Conservation (phyloP, 1,139 yeast genomes). For the Casaregolazyma lundiana region DNA sequence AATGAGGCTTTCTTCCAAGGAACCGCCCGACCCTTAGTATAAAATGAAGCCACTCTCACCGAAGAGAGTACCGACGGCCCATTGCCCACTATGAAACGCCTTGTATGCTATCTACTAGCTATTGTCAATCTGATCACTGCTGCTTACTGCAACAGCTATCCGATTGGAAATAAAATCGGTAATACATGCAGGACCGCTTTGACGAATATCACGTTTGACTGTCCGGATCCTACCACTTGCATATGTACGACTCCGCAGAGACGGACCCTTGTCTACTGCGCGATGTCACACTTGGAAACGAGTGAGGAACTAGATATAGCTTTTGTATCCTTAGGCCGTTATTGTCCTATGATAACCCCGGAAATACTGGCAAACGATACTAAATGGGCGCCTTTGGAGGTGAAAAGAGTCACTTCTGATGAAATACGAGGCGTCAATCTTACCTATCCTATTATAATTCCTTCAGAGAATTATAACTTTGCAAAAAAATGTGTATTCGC, state of each 20-base stretch:
- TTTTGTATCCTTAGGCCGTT: neutral
- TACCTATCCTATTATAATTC: conserved; percentile 6
- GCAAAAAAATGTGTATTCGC: conserved; percentile 1
- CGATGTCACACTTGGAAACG: neutral
- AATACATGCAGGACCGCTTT: conserved; percentile 1
- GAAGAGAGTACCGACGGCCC: neutral
- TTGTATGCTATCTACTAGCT: neutral
- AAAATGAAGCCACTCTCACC: neutral
- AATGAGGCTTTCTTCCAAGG: too few relatives aligned
- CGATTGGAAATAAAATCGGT: neutral
- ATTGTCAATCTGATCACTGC: neutral
- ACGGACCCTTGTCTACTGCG: neutral
- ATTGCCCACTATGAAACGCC: neutral
- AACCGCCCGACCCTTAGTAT: neutral
- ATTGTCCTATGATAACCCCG: neutral
- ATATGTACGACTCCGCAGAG: neutral
- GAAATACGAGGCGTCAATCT: conserved; percentile 4
- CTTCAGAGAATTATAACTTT: conserved; percentile 1
- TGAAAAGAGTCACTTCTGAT: conserved; percentile 2
- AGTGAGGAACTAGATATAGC: neutral
- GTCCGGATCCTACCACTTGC: conserved; percentile 1
- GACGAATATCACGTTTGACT: conserved; percentile 4
- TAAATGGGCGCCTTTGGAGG: neutral
- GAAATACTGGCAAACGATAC: conserved; percentile 3
- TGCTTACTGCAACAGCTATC: neutral